These are phyloP conservation scores for Rhizopus arrhizus DNA, from an alignment of 371 early-diverging fungal species.

Conservation along the genomic window DNA sequence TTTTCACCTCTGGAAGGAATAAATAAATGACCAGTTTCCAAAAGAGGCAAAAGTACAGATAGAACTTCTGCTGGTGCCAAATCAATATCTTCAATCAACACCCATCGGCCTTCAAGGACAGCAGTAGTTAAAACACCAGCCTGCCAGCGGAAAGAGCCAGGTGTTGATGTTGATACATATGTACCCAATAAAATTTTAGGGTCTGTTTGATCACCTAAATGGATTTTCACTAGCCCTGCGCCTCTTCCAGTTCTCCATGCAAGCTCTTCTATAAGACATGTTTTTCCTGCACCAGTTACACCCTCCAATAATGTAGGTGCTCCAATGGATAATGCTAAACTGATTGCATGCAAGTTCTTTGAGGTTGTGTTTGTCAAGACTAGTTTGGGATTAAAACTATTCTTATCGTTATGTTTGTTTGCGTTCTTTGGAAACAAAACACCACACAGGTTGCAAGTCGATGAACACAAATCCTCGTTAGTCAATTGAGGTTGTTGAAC, in stretches of 20 bases:
- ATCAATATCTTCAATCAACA: conserved; percentile 99
- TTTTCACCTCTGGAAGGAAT: conserved; percentile 95
- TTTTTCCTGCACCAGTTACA: conserved; percentile 94
- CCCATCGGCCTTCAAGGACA: conserved; percentile 95
- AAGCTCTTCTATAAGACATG: conserved; percentile 89
- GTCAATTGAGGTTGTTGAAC: conserved; percentile 28
- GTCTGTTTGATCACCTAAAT: conserved; percentile 99
- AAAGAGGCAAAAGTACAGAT: conserved; percentile 90
- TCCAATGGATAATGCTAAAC: conserved; percentile 82
- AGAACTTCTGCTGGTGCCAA: conserved; percentile 97
- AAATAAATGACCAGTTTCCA: conserved; percentile 92
- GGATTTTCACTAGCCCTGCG: conserved; percentile 89
- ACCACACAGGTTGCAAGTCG: conserved; percentile 69
- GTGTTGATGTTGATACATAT: conserved; percentile 91
- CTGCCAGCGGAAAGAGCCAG: conserved; percentile 95
- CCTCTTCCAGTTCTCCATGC: conserved; percentile 73
- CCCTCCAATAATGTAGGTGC: conserved; percentile 94
- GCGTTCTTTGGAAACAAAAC: conserved; percentile 53
- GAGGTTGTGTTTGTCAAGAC: conserved; percentile 77
- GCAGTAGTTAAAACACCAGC: conserved; percentile 96
- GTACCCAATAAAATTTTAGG: conserved; percentile 96
- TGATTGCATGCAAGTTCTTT: conserved; percentile 74
- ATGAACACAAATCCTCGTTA: conserved; percentile 53
- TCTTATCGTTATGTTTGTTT: conserved; percentile 14
- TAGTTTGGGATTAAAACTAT: conserved; percentile 47